These are phyloP conservation scores for Strigomonas culicis DNA, from an alignment of 208 protist species.

Conservation along the genomic window DNA sequence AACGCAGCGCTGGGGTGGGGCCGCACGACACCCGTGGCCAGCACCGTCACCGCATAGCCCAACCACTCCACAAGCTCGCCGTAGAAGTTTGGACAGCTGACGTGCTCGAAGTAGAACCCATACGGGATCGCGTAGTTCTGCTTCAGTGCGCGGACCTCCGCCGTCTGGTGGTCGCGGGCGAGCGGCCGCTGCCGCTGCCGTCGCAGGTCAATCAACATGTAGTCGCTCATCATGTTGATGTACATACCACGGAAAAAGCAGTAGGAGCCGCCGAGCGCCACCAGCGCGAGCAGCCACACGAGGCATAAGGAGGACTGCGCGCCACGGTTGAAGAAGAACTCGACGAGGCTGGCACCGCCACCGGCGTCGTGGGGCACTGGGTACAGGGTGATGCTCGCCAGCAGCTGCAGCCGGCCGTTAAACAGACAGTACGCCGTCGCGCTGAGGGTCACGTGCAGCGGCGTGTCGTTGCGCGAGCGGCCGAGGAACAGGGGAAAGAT, in stretches of 20 bases:
- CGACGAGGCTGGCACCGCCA: not conserved
- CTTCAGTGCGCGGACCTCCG: too few relatives aligned
- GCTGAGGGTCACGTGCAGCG: constrained; percentile 42
- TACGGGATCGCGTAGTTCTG: constrained; percentile 46
- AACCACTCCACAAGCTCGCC: constrained; percentile 78
- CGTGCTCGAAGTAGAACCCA: constrained; percentile 49
- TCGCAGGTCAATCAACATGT: constrained; percentile 43
- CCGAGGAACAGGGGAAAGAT: constrained; percentile 51
- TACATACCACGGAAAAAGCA: constrained; percentile 50
- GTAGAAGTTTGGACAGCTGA: constrained; percentile 84
- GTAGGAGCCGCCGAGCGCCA: constrained; percentile 21
- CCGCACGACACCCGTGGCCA: constrained; percentile 20
- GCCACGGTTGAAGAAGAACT: not conserved
- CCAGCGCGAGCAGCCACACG: constrained; percentile 9
- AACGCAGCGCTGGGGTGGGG: not conserved
- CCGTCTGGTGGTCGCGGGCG: not conserved
- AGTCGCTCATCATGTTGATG: constrained; percentile 51
- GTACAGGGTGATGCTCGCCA: constrained; percentile 30
- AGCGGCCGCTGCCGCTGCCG: not conserved
- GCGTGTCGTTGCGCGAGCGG: constrained; percentile 17
- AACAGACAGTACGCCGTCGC: constrained; percentile 75
- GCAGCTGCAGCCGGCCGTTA: constrained; percentile 73
- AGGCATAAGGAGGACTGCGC: not conserved
- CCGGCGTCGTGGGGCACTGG: not conserved
- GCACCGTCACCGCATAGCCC: constrained; percentile 52